These are phyloP conservation scores for Nigrospora osmanthi DNA, from an alignment of 2,329 filamentous ascomycete genomes.

Conservation along the genomic window DNA sequence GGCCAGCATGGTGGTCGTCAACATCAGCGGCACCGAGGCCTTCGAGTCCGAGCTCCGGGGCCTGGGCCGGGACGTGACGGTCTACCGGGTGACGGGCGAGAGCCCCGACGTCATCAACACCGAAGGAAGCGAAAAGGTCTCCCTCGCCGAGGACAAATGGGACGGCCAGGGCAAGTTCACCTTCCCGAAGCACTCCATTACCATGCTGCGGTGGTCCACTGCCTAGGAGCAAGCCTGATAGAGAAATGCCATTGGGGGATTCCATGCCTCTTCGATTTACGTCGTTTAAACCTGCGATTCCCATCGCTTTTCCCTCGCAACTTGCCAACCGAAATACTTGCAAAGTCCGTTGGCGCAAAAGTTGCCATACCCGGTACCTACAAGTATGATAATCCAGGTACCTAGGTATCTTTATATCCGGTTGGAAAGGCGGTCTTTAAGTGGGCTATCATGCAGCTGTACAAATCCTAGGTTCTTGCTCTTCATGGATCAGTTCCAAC, in stretches of 20 bases:
- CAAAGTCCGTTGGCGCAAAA: too few species aligned
- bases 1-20: constrained; percentile 64
- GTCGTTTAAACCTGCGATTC: too few species aligned
- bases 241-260: neutral
- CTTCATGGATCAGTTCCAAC: too few species aligned
- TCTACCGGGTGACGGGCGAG: constrained; percentile 55
- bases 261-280: too few species aligned
- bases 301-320: too few species aligned
- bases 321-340: too few species aligned
- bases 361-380: too few species aligned
- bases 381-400: too few species aligned
- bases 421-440: too few species aligned
- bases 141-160: constrained; percentile 54
- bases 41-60: constrained; percentile 56
- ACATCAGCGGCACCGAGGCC: constrained; percentile 54
- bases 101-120: constrained; percentile 54
- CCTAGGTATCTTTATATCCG: too few species aligned
- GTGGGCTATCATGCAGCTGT: too few species aligned
- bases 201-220: constrained; percentile 47
- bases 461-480: too few species aligned
- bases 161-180: constrained; percentile 51
- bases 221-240: constrained; percentile 2
- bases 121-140: constrained; percentile 53
- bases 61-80: constrained; percentile 42
- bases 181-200: constrained; percentile 65